Percentiles rank a stretch among this genome's conserved stretches.
Conservation (phyloP, 2,329 filamentous ascomycete genomes). For the Monilinia polystroma region DNA sequence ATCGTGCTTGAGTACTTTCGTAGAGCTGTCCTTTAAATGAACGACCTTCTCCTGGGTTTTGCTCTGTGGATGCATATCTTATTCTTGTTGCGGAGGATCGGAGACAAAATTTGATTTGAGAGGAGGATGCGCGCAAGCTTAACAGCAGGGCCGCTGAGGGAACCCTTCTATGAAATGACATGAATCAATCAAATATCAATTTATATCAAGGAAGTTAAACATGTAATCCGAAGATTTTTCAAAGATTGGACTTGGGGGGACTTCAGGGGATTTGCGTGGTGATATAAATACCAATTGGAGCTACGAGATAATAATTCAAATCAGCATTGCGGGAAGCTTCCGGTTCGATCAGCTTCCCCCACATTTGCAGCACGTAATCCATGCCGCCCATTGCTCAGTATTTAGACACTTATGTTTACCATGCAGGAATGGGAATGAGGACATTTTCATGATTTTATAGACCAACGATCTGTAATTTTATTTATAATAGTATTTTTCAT, state of each 20-base stretch:
- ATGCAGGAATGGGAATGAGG: background rate
- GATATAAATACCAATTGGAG: slow-evolving; percentile 1
- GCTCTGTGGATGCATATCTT: slow-evolving; percentile 35
- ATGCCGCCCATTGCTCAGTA: slow-evolving; percentile 11
- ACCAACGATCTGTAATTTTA: background rate
- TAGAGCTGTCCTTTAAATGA: slow-evolving; percentile 60
- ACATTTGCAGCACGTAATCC: slow-evolving; percentile 19
- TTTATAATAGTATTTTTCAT: background rate
- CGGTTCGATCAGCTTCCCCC: slow-evolving; percentile 1
- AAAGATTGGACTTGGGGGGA: background rate
- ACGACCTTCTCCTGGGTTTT: slow-evolving; percentile 29
- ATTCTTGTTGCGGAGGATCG: slow-evolving; percentile 25
- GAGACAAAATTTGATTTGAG: slow-evolving; percentile 28
- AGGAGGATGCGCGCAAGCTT: slow-evolving; percentile 25
- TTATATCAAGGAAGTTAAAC: background rate
- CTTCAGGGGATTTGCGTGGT: background rate
- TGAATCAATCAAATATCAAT: slow-evolving; percentile 22
- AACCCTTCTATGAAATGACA: slow-evolving; percentile 32
- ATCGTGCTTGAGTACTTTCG: slow-evolving; percentile 55
- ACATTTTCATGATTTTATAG: background rate
- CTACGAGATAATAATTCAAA: background rate
- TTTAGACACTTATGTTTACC: background rate
- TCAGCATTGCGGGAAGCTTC: background rate
- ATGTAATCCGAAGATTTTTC: background rate
- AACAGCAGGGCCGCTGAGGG: slow-evolving; percentile 35